A percentile compares a stretch with the other conserved stretches of the same genome.
These are phyloP conservation scores for Debaryomyces prosopidis DNA, from an alignment of 805 yeast genomes.

Conservation along the genomic window DNA sequence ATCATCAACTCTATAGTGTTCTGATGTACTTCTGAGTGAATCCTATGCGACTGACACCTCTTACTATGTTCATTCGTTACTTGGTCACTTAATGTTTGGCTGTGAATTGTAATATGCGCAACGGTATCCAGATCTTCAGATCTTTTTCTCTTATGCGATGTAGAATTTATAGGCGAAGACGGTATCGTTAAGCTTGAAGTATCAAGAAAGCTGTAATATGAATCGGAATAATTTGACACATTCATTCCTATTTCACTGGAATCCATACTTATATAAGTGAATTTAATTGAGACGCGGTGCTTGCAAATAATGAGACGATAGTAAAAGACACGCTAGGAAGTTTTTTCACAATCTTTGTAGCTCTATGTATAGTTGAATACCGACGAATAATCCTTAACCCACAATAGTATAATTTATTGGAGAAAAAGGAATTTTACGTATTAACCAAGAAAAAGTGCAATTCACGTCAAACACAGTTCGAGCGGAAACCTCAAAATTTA, in stretches of 20 bases:
- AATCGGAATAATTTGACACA: background rate
- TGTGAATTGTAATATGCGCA: background rate
- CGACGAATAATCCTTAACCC: no score
- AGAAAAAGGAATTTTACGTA: no score
- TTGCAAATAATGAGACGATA: no score
- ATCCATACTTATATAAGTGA: background rate
- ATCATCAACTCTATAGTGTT: conserved; percentile 33
- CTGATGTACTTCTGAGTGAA: conserved; percentile 31
- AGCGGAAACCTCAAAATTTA: no score
- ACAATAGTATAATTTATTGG: no score
- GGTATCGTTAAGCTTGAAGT: background rate
- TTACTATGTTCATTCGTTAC: conserved; percentile 10
- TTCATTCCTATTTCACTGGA: background rate
- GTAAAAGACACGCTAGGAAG: no score
- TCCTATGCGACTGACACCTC: conserved; percentile 22
- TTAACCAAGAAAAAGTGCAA: no score
- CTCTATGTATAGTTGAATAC: no score
- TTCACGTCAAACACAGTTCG: no score
- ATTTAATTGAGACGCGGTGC: no score
- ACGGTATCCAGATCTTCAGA: conserved; percentile 1
- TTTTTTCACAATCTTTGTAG: no score
- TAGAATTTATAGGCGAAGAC: conserved; percentile 3
- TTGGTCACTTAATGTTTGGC: background rate
- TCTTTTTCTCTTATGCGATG: conserved; percentile 4
- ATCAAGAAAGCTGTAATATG: background rate